Percentiles rank a stretch among this genome's conserved stretches.
These are phyloP conservation scores for Yamadazyma sp. DNA, from an alignment of 1,139 yeast genomes.

Conservation along the genomic window DNA sequence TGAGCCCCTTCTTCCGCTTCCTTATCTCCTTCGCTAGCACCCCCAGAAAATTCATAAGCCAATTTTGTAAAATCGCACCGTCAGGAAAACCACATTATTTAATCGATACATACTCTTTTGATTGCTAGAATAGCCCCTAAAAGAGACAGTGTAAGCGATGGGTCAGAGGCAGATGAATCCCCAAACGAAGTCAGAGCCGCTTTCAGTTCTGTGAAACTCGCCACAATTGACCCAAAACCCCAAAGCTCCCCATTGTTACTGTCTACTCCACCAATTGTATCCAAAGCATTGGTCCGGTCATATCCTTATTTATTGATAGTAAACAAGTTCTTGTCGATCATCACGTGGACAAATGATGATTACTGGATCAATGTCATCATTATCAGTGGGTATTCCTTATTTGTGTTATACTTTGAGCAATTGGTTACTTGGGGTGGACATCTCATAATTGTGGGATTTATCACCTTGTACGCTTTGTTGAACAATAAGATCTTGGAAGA, in stretches of 20 bases:
- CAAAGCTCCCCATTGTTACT: constrained; percentile 65
- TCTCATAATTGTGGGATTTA: constrained; percentile 62
- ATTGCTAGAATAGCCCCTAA: not conserved
- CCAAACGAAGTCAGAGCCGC: constrained; percentile 10
- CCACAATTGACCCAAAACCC: constrained; percentile 26
- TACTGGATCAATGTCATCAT: constrained; percentile 71
- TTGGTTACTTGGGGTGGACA: constrained; percentile 81
- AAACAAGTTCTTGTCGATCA: constrained; percentile 65
- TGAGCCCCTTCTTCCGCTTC: constrained; percentile 3
- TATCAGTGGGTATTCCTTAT: constrained; percentile 54
- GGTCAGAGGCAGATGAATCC: not conserved
- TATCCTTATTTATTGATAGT: constrained; percentile 80
- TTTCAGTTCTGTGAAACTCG: constrained; percentile 9
- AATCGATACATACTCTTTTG: not conserved
- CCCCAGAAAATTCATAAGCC: constrained; percentile 1
- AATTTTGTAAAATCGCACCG: too few species aligned
- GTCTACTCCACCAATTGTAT: constrained; percentile 88
- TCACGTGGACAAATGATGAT: constrained; percentile 93
- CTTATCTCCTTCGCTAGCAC: constrained; percentile 10
- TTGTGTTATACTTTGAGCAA: constrained; percentile 71
- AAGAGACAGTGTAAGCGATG: constrained; percentile 1
- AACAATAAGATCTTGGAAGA: constrained; percentile 52
- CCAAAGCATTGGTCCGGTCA: constrained; percentile 76
- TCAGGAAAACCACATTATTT: constrained; percentile 7
- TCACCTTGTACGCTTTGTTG: constrained; percentile 65